A percentile compares a stretch with the other conserved stretches of the same genome.
These are phyloP conservation scores for Pugionium cornutum DNA, from an alignment of 345 rosid species.

Conservation along the genomic window DNA sequence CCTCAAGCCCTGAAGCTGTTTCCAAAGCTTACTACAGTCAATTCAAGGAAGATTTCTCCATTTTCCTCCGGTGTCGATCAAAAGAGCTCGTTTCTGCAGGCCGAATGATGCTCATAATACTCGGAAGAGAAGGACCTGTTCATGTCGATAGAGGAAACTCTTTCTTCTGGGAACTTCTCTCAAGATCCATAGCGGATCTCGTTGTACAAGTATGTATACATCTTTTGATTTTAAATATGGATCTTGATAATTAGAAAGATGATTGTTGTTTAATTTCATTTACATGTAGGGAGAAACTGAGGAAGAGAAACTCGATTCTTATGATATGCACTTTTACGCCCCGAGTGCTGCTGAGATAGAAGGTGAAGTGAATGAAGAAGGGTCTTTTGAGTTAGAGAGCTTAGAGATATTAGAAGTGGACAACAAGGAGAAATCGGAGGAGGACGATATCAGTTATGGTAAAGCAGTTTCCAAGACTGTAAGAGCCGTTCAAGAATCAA, in stretches of 20 bases:
- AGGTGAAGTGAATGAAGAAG: constrained; percentile 57
- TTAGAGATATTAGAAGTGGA: constrained; percentile 57
- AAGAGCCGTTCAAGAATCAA: constrained; percentile 84
- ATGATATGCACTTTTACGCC: constrained; percentile 75
- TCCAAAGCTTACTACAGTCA: constrained; percentile 65
- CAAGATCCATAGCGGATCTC: constrained; percentile 54
- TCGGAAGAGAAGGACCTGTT: constrained; percentile 63
- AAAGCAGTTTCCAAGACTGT: constrained; percentile 61
- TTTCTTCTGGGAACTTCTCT: constrained; percentile 73
- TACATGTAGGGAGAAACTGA: constrained; percentile 60
- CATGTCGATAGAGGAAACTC: constrained; percentile 89
- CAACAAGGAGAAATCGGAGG: constrained; percentile 27
- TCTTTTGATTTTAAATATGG: background rate
- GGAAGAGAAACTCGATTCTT: constrained; percentile 67
- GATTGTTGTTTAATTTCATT: background rate
- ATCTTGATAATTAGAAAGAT: constrained; percentile 7
- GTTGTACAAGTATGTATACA: constrained; percentile 51
- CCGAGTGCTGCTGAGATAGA: constrained; percentile 69
- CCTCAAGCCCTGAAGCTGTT: constrained; percentile 59
- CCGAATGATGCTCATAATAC: constrained; percentile 65
- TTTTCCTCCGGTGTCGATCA: constrained; percentile 64
- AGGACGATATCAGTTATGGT: constrained; percentile 53
- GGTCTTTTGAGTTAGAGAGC: constrained; percentile 53
- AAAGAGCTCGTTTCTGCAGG: constrained; percentile 59
- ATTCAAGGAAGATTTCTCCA: constrained; percentile 69